Base-by-base conservation (phyloP, 2,329 filamentous ascomycete genomes). In the Periconia sp. region DNA sequence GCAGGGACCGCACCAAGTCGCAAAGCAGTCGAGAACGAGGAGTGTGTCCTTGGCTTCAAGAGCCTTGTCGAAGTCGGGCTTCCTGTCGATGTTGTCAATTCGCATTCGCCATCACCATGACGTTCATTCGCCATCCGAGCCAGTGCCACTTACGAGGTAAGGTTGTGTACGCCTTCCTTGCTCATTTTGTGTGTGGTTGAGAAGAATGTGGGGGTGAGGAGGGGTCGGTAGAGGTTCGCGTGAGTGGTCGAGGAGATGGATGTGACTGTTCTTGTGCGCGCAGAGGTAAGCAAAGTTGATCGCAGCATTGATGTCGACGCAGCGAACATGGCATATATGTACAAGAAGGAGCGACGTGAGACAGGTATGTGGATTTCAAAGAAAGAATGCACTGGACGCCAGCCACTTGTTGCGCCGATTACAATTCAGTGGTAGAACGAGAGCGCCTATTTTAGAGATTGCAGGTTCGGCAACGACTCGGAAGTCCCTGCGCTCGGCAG, bases 1-100 rank as follows among this genome's bases (percentile, higher is more conserved):
- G 87, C 92, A 97, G 48, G 92, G 92, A 48, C 90, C 91, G 78
- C 92, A 97, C 92, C 92, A 96, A 51, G 78, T 84, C 43, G 92
- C 92, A 72, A 87, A 91, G 77, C 84, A 91, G 78, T 97, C 92
- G 63, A 97, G 76, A 48, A 96, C 76, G 58, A 95, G 81, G 53
- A 88, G 71, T 39, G 78, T 78, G 63, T 83, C 73, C 41, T 77
- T 59, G 37, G 75, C 63, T 41, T 75, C 67, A 46, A 86, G 59
- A 43, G 80, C 79, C 22, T 70, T 62, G 41, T 81, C 68, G 70
- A 83, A 91, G 21, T 84, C 81, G 17, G 73, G 64, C 65, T 78
- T 81, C 54, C 84, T 88, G 50, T 50, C 40, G 29, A 38, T 28
- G n/a, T 15, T 41, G 48, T 57, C 34, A 54, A n/a, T n/a, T n/a